Conservation (phyloP, 202 grass and related monocot species). For the Panicum virgatum region DNA sequence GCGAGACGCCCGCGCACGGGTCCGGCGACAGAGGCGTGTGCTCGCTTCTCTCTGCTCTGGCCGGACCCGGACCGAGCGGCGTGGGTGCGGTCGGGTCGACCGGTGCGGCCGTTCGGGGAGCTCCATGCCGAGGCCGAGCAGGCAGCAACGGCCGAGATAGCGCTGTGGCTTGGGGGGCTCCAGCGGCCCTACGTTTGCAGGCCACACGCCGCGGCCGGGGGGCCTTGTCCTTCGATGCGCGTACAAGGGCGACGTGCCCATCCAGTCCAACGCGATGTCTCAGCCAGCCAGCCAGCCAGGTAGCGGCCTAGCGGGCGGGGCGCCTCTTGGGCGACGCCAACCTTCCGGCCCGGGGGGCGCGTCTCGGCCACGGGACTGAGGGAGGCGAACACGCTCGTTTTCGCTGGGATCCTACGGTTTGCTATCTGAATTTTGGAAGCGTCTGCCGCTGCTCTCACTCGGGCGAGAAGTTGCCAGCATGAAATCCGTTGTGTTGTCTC, state of each 20-base stretch:
- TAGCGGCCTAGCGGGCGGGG: neutral
- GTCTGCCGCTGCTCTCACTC: neutral
- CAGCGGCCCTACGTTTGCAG: neutral
- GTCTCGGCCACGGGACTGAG: slow-evolving; percentile 19
- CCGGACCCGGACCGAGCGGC: no score
- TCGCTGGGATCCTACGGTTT: neutral
- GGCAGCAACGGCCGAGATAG: no score
- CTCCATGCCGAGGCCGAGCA: no score
- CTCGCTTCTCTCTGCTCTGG: neutral
- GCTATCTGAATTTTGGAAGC: neutral
- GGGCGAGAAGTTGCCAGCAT: neutral
- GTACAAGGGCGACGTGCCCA: slow-evolving; percentile 11
- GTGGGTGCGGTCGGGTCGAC: no score
- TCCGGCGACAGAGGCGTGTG: neutral
- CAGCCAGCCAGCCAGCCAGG: neutral
- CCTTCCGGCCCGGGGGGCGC: no score
- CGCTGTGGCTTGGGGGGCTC: no score
- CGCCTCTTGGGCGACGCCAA: slow-evolving; percentile 50
- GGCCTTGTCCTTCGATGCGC: slow-evolving; percentile 32
- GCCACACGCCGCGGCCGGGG: slow-evolving; percentile 24
- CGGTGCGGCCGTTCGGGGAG: no score
- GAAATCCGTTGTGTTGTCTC: neutral
- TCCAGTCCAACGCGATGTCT: neutral
- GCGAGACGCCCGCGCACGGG: slow-evolving; percentile 30
- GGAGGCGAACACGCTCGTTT: slow-evolving; percentile 15